Percentiles rank a stretch among this genome's conserved stretches.
phyloP scores from a whole-genome alignment of 768 basidiomycete genomes.

The Russula sp. region DNA sequence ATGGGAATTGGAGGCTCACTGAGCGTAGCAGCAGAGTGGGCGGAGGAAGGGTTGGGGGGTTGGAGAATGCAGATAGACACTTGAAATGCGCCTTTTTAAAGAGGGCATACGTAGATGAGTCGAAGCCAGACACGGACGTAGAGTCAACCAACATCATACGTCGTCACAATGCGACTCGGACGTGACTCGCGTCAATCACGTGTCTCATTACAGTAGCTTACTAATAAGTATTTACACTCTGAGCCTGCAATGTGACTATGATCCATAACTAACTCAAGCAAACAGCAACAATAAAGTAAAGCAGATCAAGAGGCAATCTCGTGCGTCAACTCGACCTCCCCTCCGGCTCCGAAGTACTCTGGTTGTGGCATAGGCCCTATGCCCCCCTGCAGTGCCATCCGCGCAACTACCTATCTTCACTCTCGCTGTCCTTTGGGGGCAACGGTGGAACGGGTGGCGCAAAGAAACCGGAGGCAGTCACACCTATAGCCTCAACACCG shows the following conservation, averaged over 20 bases:
- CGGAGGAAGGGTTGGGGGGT: neutral
- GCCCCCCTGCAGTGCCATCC: neutral
- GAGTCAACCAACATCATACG: too few species aligned
- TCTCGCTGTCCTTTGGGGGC: neutral
- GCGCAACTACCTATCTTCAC: neutral
- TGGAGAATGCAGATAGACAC: neutral
- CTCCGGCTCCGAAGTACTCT: neutral
- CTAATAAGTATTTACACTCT: neutral
- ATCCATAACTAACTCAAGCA: neutral
- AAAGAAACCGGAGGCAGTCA: conserved; percentile 78
- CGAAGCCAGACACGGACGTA: neutral
- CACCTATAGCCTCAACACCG: conserved; percentile 66
- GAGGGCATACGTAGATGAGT: conserved; percentile 1
- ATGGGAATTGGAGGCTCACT: neutral
- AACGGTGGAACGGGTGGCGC: conserved; percentile 25
- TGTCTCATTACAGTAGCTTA: neutral
- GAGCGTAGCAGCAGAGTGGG: neutral
- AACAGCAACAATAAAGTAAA: neutral
- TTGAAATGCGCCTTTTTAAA: neutral
- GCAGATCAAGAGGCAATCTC: neutral
- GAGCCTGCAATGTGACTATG: neutral
- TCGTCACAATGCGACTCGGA: neutral
- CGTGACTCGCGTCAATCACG: conserved; percentile 16
- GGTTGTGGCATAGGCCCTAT: too few species aligned
- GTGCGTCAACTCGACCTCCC: too few species aligned